Evolutionary conservation across 495 filamentous ascomycete species (phyloP).

Genomic region (Penicillium riverlandense): DNA sequence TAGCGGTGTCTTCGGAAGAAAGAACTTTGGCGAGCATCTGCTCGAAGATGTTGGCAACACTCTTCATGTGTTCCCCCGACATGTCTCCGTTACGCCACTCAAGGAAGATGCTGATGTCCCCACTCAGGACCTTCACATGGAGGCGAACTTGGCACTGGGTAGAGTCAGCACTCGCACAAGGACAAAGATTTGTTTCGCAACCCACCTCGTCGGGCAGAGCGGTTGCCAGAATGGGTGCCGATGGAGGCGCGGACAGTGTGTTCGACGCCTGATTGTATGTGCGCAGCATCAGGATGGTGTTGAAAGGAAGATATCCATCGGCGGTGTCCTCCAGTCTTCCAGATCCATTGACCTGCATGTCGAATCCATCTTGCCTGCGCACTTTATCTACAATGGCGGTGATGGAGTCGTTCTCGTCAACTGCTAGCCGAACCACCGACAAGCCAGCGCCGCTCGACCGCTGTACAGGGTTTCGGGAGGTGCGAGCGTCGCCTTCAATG

Average conservation of each 20-base stretch:
- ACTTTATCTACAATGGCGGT: slow-evolving; percentile 25
- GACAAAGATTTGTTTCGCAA: background rate
- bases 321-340: slow-evolving; percentile 3
- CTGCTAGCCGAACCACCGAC: slow-evolving; percentile 16
- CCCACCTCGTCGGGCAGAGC: slow-evolving; percentile 30
- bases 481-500: slow-evolving; percentile 17
- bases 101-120: slow-evolving; percentile 37
- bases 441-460: slow-evolving; percentile 9
- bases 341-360: slow-evolving; percentile 6
- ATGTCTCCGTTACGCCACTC: slow-evolving; percentile 41
- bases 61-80: slow-evolving; percentile 38
- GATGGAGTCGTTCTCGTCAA: slow-evolving; percentile 27
- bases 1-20: slow-evolving; percentile 19
- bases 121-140: slow-evolving; percentile 35
- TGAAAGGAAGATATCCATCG: slow-evolving; percentile 22
- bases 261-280: slow-evolving; percentile 15
- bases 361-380: slow-evolving; percentile 1
- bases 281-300: slow-evolving; percentile 35
- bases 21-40: slow-evolving; percentile 22
- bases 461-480: slow-evolving; percentile 12
- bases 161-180: background rate
- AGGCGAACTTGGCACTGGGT: slow-evolving; percentile 38
- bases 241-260: slow-evolving; percentile 4
- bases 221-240: slow-evolving; percentile 19
- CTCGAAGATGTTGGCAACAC: slow-evolving; percentile 32